phyloP scores from a whole-genome alignment of 1,284 basidiomycete genomes.

The Fomitiporia mediterranea region DNA sequence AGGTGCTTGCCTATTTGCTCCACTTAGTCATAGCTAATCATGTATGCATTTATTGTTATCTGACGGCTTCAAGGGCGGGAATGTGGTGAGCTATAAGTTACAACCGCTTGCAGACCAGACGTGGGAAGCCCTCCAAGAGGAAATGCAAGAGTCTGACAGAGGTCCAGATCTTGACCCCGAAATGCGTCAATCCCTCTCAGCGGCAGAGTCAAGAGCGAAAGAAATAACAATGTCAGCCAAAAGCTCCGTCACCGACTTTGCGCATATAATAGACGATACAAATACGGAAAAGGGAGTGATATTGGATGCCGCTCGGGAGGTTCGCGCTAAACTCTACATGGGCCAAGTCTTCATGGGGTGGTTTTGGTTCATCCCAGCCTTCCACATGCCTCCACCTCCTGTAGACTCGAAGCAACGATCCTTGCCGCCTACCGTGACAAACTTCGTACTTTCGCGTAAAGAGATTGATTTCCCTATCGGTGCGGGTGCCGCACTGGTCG shows the following conservation, averaged over 20 bases:
- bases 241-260: conserved; percentile 12
- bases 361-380: conserved; percentile 80
- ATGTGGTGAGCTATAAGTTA: conserved; percentile 41
- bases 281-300: conserved; percentile 42
- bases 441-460: conserved; percentile 44
- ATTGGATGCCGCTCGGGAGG: conserved; percentile 65
- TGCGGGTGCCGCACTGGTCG: conserved; percentile 58
- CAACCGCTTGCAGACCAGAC: conserved; percentile 40
- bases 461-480: conserved; percentile 78
- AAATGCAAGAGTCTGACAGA: conserved; percentile 27
- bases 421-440: conserved; percentile 27
- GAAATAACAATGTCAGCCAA: conserved; percentile 21
- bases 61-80: conserved; percentile 33
- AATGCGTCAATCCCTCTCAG: conserved; percentile 29
- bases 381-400: conserved; percentile 59
- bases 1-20: conserved; percentile 6
- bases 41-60: too few relatives aligned
- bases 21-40: too few relatives aligned
- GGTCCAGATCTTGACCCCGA: conserved; percentile 6
- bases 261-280: conserved; percentile 14
- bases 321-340: conserved; percentile 75
- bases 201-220: conserved; percentile 28
- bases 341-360: conserved; percentile 76
- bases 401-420: conserved; percentile 15
- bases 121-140: conserved; percentile 40